Evolutionary conservation across 352 stramenopile genomes (phyloP), one percentile per base, ranked within the genome.

Genomic region (Pythium scleroteichum): DNA sequence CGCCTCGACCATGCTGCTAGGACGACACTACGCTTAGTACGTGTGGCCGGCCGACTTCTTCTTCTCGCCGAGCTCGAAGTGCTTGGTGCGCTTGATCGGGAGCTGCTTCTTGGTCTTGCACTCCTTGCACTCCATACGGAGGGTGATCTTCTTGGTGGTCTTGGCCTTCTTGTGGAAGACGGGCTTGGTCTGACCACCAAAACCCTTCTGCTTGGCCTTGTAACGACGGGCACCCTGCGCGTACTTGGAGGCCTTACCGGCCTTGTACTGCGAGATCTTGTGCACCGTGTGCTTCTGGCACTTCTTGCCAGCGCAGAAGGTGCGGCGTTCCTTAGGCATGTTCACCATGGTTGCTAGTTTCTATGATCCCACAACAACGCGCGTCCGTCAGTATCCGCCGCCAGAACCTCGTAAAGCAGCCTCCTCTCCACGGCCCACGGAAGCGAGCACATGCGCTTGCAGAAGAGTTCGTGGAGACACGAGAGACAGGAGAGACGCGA

Each of bases 151-250:
- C 87, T 97, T 97, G 72, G 92, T 98, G 58, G 97, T 99, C 94
- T 99, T 99, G 23, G 98, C 98, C 88, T 73, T 99, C 90, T 99
- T 99, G 95, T 99, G 98, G 86, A 99, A 99, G 50, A 99, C 93
- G 65, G 98, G 98, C 95, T 99, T 99, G 69, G 98, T 99, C 87
- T 99, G 98, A 84, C 98, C 98, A 94, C 98, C 98, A 79, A 99
- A 99, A 82, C 98, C 98, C 91, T 98, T 99, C 85, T 99, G 98
- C 92, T 99, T 99, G 59, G 94, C 88, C 72, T 99, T 94, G 82
- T 99, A 99, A 88, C 98, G 97, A 91, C 98, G 95, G 51, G 79
- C 73, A 66, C 83, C 94, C 84, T 99, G 98, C 53, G 98, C 97
- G 81, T 98, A 99, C 88, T 99, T 99, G 62, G 96, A 99, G 35